A percentile compares a stretch with the other conserved stretches of the same genome.
Evolutionary conservation across 345 rosid genomes (phyloP).

Genomic region (Camelina hispida): DNA sequence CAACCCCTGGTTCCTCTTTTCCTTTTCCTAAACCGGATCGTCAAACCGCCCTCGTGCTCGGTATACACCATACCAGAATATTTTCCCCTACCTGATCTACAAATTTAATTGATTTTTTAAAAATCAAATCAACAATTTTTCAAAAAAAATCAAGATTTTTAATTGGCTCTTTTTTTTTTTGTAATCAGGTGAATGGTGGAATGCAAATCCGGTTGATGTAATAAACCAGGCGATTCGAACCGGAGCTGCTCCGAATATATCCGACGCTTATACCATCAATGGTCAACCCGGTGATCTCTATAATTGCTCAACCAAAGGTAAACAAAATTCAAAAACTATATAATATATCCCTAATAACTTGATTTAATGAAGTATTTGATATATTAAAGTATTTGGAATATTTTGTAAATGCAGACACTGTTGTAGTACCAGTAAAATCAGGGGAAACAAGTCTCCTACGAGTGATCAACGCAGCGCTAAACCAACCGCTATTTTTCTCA

Average conservation of each 20-base stretch:
- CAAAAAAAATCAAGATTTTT: too few species aligned
- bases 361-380: neutral
- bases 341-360: neutral
- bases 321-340: neutral
- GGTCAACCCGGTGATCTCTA: conserved; percentile 97
- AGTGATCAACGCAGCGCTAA: conserved; percentile 82
- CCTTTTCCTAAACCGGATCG: conserved; percentile 78
- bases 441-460: conserved; percentile 86
- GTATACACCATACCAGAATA: conserved; percentile 46
- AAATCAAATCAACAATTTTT: too few species aligned
- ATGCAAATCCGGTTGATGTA: conserved; percentile 81
- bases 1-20: conserved; percentile 65
- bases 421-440: conserved; percentile 62
- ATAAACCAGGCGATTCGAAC: conserved; percentile 66
- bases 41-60: conserved; percentile 71
- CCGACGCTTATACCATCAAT: conserved; percentile 87
- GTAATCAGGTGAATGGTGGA: conserved; percentile 92
- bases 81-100: neutral
- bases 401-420: conserved; percentile 59
- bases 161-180: too few species aligned
- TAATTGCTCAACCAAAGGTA: conserved; percentile 83
- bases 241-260: conserved; percentile 74
- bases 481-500: conserved; percentile 82
- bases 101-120: neutral
- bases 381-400: neutral